Percentiles rank a stretch among this genome's conserved stretches.
These are phyloP conservation scores for Coniochaeta hoffmannii DNA, from an alignment of 2,329 filamentous ascomycete species.

Conservation along the genomic window DNA sequence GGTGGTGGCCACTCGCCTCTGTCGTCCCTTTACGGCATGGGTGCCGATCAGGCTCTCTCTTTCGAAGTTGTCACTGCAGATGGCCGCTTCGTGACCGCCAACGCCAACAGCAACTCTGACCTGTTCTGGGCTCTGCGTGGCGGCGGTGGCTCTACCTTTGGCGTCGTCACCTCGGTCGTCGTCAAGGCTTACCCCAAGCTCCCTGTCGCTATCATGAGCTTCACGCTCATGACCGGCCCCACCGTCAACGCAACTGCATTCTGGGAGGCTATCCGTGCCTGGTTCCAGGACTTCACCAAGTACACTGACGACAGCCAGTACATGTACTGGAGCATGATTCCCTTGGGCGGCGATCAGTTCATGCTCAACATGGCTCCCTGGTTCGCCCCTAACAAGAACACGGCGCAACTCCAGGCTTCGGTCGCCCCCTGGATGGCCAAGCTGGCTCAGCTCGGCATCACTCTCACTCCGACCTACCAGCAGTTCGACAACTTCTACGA, in stretches of 20 bases:
- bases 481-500: constrained; percentile 14
- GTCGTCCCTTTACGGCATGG: constrained; percentile 40
- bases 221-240: constrained; percentile 14
- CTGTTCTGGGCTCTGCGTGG: constrained; percentile 44
- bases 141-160: constrained; percentile 31
- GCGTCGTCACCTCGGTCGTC: constrained; percentile 23
- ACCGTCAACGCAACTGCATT: constrained; percentile 33
- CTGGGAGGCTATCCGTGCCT: constrained; percentile 21
- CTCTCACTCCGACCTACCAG: constrained; percentile 12
- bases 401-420: constrained; percentile 12
- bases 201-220: constrained; percentile 10
- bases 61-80: constrained; percentile 39
- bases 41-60: constrained; percentile 38
- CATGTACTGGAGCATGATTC: constrained; percentile 21
- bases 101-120: constrained; percentile 30
- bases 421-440: constrained; percentile 17
- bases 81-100: constrained; percentile 34
- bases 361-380: constrained; percentile 19
- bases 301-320: constrained; percentile 21
- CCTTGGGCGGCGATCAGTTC: constrained; percentile 12
- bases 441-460: constrained; percentile 15
- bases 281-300: constrained; percentile 19
- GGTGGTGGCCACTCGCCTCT: constrained; percentile 50
- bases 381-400: constrained; percentile 14
- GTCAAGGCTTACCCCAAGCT: constrained; percentile 14